Percentiles rank a stretch among this genome's conserved stretches.
phyloP scores from a whole-genome alignment of 2,329 filamentous ascomycete genomes.

The Colletotrichum echinochloae region DNA sequence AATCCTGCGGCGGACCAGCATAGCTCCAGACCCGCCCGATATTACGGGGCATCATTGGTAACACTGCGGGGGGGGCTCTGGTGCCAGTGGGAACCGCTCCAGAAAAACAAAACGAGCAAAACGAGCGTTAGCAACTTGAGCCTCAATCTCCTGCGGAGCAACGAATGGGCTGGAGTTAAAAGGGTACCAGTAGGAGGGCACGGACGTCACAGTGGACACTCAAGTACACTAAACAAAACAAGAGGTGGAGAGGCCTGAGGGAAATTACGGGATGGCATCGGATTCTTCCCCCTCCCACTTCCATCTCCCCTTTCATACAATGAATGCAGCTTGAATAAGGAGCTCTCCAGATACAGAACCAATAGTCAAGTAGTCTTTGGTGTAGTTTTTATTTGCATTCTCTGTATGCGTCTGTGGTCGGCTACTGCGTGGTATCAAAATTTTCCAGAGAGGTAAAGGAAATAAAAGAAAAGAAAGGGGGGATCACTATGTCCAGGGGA shows the following conservation, averaged over 20 bases:
- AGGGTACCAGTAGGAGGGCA: not conserved
- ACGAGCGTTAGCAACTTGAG: not conserved
- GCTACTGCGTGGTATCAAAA: conserved; percentile 35
- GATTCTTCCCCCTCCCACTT: not conserved
- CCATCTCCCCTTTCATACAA: not conserved
- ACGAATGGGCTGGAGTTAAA: not conserved
- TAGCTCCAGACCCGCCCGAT: not conserved
- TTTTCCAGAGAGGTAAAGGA: not conserved
- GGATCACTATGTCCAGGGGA: conserved; percentile 7
- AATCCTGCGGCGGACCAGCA: not conserved
- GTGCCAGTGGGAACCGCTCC: not conserved
- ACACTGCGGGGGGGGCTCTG: not conserved
- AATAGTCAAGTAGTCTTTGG: not conserved
- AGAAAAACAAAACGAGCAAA: not conserved
- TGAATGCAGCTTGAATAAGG: not conserved
- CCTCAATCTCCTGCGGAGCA: not conserved
- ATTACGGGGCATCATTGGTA: not conserved
- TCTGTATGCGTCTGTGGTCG: conserved; percentile 7
- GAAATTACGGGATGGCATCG: not conserved
- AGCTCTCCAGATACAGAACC: no score
- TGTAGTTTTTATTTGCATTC: conserved; percentile 9
- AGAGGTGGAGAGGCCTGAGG: not conserved
- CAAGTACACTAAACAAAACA: not conserved
- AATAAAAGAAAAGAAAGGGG: not conserved
- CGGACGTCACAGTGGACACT: not conserved